Conservation (phyloP, 148 eudicot genomes). For the Drosera capensis region DNA sequence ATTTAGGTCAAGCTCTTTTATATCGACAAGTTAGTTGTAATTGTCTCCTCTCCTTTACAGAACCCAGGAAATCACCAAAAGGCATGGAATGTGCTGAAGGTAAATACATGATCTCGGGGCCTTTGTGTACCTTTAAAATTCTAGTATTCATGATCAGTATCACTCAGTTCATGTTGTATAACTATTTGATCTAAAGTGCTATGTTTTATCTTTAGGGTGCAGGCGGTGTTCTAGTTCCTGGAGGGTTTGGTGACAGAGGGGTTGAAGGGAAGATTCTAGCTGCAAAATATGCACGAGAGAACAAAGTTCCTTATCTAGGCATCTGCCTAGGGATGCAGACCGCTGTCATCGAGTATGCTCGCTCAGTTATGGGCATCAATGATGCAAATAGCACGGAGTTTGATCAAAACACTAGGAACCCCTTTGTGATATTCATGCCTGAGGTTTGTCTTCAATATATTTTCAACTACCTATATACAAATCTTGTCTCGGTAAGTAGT, state of each 20-base stretch:
- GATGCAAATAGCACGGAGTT: constrained; percentile 63
- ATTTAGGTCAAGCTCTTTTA: background rate
- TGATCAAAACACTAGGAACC: constrained; percentile 30
- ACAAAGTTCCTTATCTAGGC: constrained; percentile 64
- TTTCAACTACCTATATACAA: background rate
- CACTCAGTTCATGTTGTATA: no score
- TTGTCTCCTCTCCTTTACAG: constrained; percentile 16
- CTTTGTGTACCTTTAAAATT: background rate
- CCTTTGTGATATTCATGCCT: constrained; percentile 64
- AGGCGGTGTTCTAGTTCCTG: constrained; percentile 80
- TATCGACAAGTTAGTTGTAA: background rate
- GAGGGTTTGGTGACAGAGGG: constrained; percentile 97
- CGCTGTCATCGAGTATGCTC: constrained; percentile 81
- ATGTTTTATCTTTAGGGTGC: constrained; percentile 37
- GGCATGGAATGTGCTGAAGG: constrained; percentile 83
- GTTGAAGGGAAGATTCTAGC: constrained; percentile 92
- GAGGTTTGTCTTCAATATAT: constrained; percentile 21
- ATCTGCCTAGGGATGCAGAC: constrained; percentile 95
- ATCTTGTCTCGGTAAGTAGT: background rate
- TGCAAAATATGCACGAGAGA: constrained; percentile 91
- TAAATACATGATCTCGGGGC: constrained; percentile 8
- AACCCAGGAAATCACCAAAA: constrained; percentile 54
- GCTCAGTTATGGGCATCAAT: constrained; percentile 38
- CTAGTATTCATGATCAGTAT: no score
- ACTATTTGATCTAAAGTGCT: background rate